Conservation (phyloP, 257 asterid genomes). For the Hygrophila difformis region DNA sequence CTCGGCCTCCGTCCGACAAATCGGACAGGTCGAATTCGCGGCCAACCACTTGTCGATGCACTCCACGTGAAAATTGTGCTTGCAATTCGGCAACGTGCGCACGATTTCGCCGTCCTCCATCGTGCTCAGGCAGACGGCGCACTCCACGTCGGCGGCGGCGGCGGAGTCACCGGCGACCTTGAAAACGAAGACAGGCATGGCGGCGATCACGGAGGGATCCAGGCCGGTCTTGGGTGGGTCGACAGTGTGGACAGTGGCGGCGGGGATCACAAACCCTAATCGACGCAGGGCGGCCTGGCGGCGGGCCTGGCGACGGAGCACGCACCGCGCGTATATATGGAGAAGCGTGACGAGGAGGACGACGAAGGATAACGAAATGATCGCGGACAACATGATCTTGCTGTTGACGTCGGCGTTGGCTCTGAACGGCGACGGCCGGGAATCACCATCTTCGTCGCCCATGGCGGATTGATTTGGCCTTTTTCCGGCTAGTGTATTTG, state of each 20-base stretch:
- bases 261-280: conserved; percentile 8
- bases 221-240: conserved; percentile 53
- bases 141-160: conserved; percentile 27
- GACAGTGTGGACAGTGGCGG: conserved; percentile 16
- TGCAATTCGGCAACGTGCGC: conserved; percentile 62
- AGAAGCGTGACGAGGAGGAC: conserved; percentile 48
- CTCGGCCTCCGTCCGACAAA: conserved; percentile 64
- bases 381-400: conserved; percentile 68
- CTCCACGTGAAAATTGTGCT: conserved; percentile 63
- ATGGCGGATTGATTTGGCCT: too few relatives aligned
- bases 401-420: conserved; percentile 19
- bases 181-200: conserved; percentile 44
- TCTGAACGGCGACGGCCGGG: too few relatives aligned
- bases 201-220: conserved; percentile 38
- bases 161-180: neutral
- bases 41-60: conserved; percentile 72
- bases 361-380: conserved; percentile 51
- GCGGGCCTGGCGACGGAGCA: conserved; percentile 65
- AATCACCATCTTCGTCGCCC: too few relatives aligned
- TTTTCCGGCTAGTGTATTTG: too few relatives aligned
- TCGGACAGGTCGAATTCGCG: conserved; percentile 65
- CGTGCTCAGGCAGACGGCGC: conserved; percentile 57
- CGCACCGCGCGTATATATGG: conserved; percentile 58
- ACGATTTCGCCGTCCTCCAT: conserved; percentile 64
- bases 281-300: conserved; percentile 33